Evolutionary conservation across 345 rosid species (phyloP).

Genomic region (Linum usitatissimum): DNA sequence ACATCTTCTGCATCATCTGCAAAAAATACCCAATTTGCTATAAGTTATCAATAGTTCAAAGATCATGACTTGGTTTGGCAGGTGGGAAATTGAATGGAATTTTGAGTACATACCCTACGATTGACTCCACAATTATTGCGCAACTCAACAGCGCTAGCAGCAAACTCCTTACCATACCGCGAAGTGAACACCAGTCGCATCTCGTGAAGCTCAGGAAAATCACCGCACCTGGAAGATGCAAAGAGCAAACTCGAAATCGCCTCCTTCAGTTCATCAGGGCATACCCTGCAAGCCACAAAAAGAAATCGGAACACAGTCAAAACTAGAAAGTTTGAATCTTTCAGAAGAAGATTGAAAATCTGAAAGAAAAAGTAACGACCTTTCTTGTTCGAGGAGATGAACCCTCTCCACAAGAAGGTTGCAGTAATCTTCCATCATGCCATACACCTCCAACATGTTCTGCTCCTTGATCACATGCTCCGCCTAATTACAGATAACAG

Average conservation of each 20-base stretch:
- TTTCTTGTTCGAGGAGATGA: slow-evolving; percentile 49
- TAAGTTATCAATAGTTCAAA: background rate
- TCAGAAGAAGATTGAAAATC: background rate
- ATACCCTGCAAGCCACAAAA: slow-evolving; percentile 26
- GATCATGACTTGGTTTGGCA: too few relatives aligned
- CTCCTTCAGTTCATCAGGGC: slow-evolving; percentile 76
- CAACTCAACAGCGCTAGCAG: slow-evolving; percentile 59
- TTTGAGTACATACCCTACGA: slow-evolving; percentile 31
- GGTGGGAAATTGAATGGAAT: too few relatives aligned
- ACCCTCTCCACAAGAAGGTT: slow-evolving; percentile 53
- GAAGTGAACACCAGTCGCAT: slow-evolving; percentile 51
- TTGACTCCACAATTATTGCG: slow-evolving; percentile 66
- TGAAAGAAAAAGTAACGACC: slow-evolving; percentile 12
- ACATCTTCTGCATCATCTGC: slow-evolving; percentile 50
- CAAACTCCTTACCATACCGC: slow-evolving; percentile 71
- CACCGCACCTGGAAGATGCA: slow-evolving; percentile 78
- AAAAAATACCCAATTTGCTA: background rate
- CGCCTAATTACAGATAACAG: slow-evolving; percentile 25
- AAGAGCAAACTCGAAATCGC: slow-evolving; percentile 58
- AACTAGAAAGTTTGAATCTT: background rate
- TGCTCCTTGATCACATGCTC: slow-evolving; percentile 65
- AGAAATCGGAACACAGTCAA: background rate
- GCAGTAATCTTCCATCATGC: slow-evolving; percentile 52
- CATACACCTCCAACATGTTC: slow-evolving; percentile 51
- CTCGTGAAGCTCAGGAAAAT: slow-evolving; percentile 85